A percentile compares a stretch with the other conserved stretches of the same genome.
Conservation (phyloP, 345 rosid species). For the Populus nigra region DNA sequence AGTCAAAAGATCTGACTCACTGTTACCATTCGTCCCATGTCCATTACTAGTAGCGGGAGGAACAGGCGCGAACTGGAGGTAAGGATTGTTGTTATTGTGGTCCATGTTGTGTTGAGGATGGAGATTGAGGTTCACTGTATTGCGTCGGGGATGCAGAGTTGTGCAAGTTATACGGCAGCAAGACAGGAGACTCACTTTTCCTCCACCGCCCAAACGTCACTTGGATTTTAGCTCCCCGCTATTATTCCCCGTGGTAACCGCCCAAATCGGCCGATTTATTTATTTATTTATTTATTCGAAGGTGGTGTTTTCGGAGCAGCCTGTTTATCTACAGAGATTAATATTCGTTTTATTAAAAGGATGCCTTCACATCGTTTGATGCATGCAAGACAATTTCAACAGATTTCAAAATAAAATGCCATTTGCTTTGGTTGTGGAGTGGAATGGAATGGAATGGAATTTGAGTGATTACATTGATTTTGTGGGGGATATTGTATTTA, state of each 20-base stretch:
- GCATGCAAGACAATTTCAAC: too few species aligned
- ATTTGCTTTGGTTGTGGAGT: too few species aligned
- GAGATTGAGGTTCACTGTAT: background rate
- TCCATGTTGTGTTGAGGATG: slow-evolving; percentile 10
- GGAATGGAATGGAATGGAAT: background rate
- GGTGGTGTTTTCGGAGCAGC: too few species aligned
- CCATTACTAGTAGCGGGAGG: slow-evolving; percentile 10
- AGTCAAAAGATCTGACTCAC: slow-evolving; percentile 27
- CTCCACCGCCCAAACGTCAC: background rate
- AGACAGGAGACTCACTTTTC: background rate
- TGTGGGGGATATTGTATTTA: background rate
- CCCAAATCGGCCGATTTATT: too few species aligned
- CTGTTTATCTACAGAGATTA: too few species aligned
- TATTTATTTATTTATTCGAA: too few species aligned
- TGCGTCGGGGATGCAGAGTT: background rate
- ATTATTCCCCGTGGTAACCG: background rate
- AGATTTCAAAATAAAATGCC: too few species aligned
- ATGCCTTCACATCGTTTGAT: too few species aligned
- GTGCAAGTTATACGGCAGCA: background rate
- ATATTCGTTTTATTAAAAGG: background rate
- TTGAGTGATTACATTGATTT: slow-evolving; percentile 9
- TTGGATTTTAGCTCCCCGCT: background rate
- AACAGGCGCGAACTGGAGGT: slow-evolving; percentile 36
- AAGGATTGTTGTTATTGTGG: slow-evolving; percentile 36
- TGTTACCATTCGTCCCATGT: slow-evolving; percentile 26